phyloP scores from a whole-genome alignment of 805 yeast genomes.

The Metschnikowia matae region DNA sequence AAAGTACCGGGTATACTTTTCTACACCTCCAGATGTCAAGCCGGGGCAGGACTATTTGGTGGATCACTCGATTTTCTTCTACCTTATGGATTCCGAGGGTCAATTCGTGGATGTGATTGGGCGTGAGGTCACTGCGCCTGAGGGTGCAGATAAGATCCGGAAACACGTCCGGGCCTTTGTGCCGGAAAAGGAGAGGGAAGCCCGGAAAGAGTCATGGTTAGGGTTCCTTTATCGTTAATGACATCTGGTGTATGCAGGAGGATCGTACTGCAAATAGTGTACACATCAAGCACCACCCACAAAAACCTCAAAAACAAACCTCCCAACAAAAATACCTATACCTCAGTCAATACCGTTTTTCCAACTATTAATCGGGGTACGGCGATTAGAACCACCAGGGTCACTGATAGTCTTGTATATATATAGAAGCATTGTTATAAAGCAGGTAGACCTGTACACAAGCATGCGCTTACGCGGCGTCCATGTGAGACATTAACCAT shows the following conservation, averaged over 20 bases:
- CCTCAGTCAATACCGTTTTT: too few relatives aligned
- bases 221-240: constrained; percentile 42
- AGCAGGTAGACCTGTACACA: neutral
- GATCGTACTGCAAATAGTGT: too few relatives aligned
- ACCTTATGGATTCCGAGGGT: constrained; percentile 98
- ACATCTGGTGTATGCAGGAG: too few relatives aligned
- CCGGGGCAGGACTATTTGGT: constrained; percentile 96
- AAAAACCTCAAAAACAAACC: too few relatives aligned
- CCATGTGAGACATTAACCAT: constrained; percentile 5
- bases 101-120: constrained; percentile 93
- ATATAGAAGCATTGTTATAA: neutral
- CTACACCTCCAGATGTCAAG: constrained; percentile 92
- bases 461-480: constrained; percentile 7
- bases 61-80: constrained; percentile 96
- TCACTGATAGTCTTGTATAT: neutral
- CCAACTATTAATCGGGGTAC: too few relatives aligned
- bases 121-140: constrained; percentile 75
- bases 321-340: too few relatives aligned
- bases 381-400: too few relatives aligned
- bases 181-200: constrained; percentile 67
- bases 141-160: constrained; percentile 72
- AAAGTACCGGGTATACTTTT: constrained; percentile 88
- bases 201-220: constrained; percentile 57
- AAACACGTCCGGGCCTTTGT: constrained; percentile 72
- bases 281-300: too few relatives aligned